phyloP scores from a whole-genome alignment of 495 filamentous ascomycete genomes.

The Amniculicola lignicola region DNA sequence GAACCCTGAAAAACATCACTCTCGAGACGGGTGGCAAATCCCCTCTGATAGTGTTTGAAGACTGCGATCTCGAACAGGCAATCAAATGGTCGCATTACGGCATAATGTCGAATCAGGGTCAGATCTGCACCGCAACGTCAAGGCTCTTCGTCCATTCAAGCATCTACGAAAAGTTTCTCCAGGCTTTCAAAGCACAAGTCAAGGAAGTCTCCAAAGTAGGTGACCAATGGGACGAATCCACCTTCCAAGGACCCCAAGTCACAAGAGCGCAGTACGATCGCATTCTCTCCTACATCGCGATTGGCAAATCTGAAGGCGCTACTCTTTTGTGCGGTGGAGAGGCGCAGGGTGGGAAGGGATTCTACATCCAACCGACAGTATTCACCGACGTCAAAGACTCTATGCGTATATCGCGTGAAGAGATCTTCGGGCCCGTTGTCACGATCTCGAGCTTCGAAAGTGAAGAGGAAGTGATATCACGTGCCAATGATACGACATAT shows the following conservation, averaged over 20 bases:
- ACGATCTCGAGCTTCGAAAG: conserved; percentile 38
- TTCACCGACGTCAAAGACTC: conserved; percentile 24
- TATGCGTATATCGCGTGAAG: conserved; percentile 28
- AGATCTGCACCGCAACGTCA: conserved; percentile 20
- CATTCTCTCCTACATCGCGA: conserved; percentile 9
- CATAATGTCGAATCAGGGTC: conserved; percentile 8
- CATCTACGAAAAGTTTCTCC: conserved; percentile 35
- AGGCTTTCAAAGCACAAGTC: conserved; percentile 29
- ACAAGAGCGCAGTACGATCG: conserved; percentile 9
- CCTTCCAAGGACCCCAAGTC: conserved; percentile 9
- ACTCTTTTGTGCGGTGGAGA: conserved; percentile 2
- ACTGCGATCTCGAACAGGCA: conserved; percentile 6
- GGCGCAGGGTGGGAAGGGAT: conserved; percentile 12
- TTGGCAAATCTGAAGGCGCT: conserved; percentile 10
- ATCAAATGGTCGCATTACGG: neutral
- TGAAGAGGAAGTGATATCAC: conserved; percentile 37
- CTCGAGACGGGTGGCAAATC: conserved; percentile 39
- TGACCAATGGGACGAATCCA: neutral
- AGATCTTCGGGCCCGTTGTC: conserved; percentile 40
- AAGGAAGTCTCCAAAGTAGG: conserved; percentile 25
- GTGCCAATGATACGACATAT: conserved; percentile 36
- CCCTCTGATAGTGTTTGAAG: conserved; percentile 16
- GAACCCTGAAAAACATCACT: conserved; percentile 38
- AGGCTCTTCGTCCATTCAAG: conserved; percentile 35
- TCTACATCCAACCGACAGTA: conserved; percentile 37